phyloP scores from a whole-genome alignment of 2,329 filamentous ascomycete genomes.

The Emericellopsis cladophorae region DNA sequence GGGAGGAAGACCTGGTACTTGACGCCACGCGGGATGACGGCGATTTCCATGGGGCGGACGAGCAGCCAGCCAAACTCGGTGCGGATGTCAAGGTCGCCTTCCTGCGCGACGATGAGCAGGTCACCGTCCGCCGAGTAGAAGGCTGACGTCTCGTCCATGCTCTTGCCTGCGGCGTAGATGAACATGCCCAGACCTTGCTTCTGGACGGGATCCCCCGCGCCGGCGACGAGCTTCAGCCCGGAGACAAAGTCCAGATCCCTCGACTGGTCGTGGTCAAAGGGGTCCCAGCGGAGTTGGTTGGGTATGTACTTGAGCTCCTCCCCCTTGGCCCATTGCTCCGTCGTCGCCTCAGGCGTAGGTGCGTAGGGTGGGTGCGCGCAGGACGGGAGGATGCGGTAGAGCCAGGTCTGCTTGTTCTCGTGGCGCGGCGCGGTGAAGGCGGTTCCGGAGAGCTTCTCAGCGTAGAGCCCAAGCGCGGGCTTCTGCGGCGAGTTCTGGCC shows the following conservation, averaged over 20 bases:
- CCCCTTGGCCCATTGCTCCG: slow-evolving; percentile 4
- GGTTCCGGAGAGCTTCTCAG: slow-evolving; percentile 65
- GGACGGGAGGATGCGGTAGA: slow-evolving; percentile 57
- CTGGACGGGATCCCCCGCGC: slow-evolving; percentile 65
- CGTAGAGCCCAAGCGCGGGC: slow-evolving; percentile 64
- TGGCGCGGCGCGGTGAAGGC: slow-evolving; percentile 58
- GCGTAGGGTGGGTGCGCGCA: slow-evolving; percentile 46
- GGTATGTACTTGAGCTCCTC: slow-evolving; percentile 31
- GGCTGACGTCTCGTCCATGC: slow-evolving; percentile 61
- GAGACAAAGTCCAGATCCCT: slow-evolving; percentile 36
- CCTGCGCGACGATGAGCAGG: slow-evolving; percentile 63
- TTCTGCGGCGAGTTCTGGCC: slow-evolving; percentile 76
- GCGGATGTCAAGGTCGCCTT: slow-evolving; percentile 61
- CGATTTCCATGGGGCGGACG: slow-evolving; percentile 68
- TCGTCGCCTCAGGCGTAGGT: slow-evolving; percentile 21
- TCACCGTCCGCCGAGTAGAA: slow-evolving; percentile 82
- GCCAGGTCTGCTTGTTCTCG: slow-evolving; percentile 60
- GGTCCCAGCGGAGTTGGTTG: slow-evolving; percentile 77
- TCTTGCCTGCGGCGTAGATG: slow-evolving; percentile 65
- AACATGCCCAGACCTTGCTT: slow-evolving; percentile 73
- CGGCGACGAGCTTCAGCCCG: slow-evolving; percentile 57
- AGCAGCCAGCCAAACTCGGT: slow-evolving; percentile 66
- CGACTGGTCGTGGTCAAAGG: slow-evolving; percentile 56
- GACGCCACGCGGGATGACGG: slow-evolving; percentile 61
- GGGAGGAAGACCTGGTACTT: slow-evolving; percentile 60